Evolutionary conservation across 192 early-diverging fungal species (phyloP), one percentile per base, ranked within the genome.

Genomic region (Backusella luteola): DNA sequence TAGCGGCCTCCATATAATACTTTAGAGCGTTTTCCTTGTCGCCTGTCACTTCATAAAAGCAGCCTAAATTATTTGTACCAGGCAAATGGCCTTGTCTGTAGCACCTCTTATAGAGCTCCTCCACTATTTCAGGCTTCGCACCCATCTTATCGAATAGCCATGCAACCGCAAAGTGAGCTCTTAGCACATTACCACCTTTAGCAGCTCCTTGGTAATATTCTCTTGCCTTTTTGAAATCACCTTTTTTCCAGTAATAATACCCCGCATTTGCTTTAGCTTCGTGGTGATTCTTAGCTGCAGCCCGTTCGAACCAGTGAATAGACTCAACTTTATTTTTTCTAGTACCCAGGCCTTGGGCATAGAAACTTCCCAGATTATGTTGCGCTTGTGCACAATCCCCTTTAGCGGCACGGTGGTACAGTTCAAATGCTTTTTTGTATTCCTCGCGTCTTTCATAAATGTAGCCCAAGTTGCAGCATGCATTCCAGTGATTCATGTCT

Each of bases 281-380:
- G n/a, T 63, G 56, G 8, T 63, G 56, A 63, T 23, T 12, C 0
- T 29, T 9, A 12, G 11, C 23, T 9, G 56, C 56, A 29, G 56
- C 56, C 12, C 11, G 56, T 5, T 63, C 0, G 26, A 63, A 63
- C 56, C 56, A 63, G 26, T 29, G 11, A 14, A 26, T 4, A 29
- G 56, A 23, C 0, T 11, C 0, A 1, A 0, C 0, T 0, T 29
- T 29, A 29, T 29, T 4, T 5, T 9, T 3, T 63, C 7, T 0
- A 29, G 26, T 26, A 29, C 56, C 56, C 9, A 63, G 1, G 29
- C 56, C 56, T 63, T 14, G 23, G 8, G 56, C 56, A 63, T 29
- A 63, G 2, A 8, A 29, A 9, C 56, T 29, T 4, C 23, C 56
- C 26, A 63, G 1, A n/a, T 63, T 63, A 63, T 63, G 29, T 14